Conservation (phyloP, 495 filamentous ascomycete species). For the Hypoxylon cercidicola region DNA sequence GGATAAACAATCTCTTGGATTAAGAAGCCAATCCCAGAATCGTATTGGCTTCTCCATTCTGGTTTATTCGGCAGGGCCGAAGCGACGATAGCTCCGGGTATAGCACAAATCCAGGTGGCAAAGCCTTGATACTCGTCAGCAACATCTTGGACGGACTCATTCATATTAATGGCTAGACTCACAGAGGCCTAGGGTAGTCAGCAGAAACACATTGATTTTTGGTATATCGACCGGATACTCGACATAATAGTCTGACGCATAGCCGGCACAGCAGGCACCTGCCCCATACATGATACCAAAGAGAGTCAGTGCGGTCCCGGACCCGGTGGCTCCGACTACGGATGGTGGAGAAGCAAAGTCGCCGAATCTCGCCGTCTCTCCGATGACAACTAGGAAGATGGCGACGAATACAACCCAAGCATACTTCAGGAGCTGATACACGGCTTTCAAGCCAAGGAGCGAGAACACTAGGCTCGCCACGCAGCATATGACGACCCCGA, state of each 20-base stretch:
- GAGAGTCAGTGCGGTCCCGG: slow-evolving; percentile 62
- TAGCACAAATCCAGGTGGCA: slow-evolving; percentile 66
- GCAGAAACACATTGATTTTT: slow-evolving; percentile 62
- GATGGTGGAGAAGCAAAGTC: slow-evolving; percentile 54
- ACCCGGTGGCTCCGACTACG: slow-evolving; percentile 50
- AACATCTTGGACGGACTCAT: slow-evolving; percentile 38
- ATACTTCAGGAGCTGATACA: slow-evolving; percentile 54
- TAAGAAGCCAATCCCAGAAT: slow-evolving; percentile 67
- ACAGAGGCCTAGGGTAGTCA: slow-evolving; percentile 59
- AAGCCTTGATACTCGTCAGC: slow-evolving; percentile 43
- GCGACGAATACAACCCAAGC: slow-evolving; percentile 63
- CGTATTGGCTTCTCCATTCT: slow-evolving; percentile 60
- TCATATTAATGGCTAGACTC: slow-evolving; percentile 48
- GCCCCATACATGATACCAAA: slow-evolving; percentile 67
- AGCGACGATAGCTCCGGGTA: slow-evolving; percentile 63
- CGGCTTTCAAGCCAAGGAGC: slow-evolving; percentile 58
- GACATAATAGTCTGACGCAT: slow-evolving; percentile 71
- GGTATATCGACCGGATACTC: slow-evolving; percentile 66
- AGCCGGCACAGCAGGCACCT: slow-evolving; percentile 68
- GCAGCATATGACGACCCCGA: slow-evolving; percentile 61
- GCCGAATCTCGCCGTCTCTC: slow-evolving; percentile 59
- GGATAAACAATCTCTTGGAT: slow-evolving; percentile 66
- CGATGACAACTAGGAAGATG: slow-evolving; percentile 68
- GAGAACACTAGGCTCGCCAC: slow-evolving; percentile 56
- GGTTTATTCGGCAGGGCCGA: slow-evolving; percentile 62